Evolutionary conservation across 345 rosid species (phyloP).

Genomic region (Dipteronia dyeriana): DNA sequence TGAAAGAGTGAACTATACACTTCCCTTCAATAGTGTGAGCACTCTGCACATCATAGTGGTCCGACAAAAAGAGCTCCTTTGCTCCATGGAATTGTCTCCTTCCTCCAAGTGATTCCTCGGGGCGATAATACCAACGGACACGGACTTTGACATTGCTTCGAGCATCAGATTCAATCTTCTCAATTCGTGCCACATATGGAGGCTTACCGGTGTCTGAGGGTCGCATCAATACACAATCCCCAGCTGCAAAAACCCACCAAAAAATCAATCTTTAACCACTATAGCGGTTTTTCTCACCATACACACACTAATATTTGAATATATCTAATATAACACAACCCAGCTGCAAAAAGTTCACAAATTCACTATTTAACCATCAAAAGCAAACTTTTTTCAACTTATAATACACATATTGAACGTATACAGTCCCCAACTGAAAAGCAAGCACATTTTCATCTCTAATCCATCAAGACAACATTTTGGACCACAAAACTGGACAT

Average conservation of each 20-base stretch:
- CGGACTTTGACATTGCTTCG: conserved; percentile 71
- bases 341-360: conserved; percentile 14
- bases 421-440: not conserved
- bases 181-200: conserved; percentile 75
- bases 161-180: conserved; percentile 73
- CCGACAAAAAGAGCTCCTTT: conserved; percentile 86
- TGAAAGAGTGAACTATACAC: conserved; percentile 77
- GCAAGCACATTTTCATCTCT: not conserved
- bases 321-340: not conserved
- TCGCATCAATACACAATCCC: conserved; percentile 88
- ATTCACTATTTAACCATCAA: not conserved
- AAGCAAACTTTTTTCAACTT: not conserved
- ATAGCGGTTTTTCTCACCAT: conserved; percentile 5
- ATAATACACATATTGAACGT: not conserved
- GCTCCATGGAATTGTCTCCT: conserved; percentile 90
- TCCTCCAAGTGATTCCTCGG: conserved; percentile 85
- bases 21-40: conserved; percentile 85
- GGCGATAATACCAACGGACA: conserved; percentile 86
- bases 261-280: conserved; percentile 9
- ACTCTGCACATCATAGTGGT: conserved; percentile 79
- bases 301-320: not conserved
- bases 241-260: conserved; percentile 40
- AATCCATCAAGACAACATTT: conserved; percentile 3
- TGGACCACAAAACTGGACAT: not conserved
- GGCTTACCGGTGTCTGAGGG: conserved; percentile 74